Conservation (phyloP, 2,329 filamentous ascomycete species). For the Diaporthe helianthi region DNA sequence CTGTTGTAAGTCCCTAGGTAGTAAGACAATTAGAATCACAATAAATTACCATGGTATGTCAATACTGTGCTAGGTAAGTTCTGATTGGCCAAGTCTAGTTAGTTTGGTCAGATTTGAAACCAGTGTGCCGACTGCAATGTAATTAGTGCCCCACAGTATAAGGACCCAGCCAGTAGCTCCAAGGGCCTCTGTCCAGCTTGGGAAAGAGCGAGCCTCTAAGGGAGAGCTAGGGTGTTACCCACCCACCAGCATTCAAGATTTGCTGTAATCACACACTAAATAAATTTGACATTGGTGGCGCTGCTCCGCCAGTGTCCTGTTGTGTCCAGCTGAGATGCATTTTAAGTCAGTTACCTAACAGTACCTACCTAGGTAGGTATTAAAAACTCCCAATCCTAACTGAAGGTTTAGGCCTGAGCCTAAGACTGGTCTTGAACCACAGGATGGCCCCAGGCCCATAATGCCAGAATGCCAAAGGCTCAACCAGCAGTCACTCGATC, state of each 20-base stretch:
- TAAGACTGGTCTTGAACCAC: background rate
- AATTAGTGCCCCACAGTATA: conserved; percentile 14
- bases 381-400: no score
- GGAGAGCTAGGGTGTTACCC: conserved; percentile 2
- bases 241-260: background rate
- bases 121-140: conserved; percentile 13
- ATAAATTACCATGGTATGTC: background rate
- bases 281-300: background rate
- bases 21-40: conserved; percentile 16
- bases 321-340: background rate
- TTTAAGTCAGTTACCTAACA: background rate
- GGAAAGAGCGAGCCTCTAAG: conserved; percentile 5
- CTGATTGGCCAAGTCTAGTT: background rate
- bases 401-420: conserved; percentile 1
- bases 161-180: conserved; percentile 7
- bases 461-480: no score
- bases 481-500: no score
- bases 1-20: no score
- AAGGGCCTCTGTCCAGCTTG: background rate
- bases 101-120: conserved; percentile 9
- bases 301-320: background rate
- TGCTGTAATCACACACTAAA: background rate
- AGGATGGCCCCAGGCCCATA: background rate
- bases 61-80: background rate
- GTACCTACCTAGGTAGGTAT: no score